Base-by-base conservation (phyloP, 805 yeast species). In the Tetrapisispora arboricola region DNA sequence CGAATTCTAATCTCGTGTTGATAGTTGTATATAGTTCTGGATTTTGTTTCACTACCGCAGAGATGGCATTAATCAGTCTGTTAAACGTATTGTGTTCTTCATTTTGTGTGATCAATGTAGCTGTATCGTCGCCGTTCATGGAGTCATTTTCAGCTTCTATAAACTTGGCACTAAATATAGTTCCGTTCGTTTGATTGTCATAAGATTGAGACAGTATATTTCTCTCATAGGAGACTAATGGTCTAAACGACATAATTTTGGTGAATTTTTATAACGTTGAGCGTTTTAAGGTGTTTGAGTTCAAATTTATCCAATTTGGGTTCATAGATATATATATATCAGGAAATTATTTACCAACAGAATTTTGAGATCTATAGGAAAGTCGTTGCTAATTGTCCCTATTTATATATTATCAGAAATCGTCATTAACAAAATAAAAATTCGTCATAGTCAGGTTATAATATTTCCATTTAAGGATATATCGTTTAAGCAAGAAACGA, bases 151-250 rank as follows among this genome's bases (percentile, higher is more conserved):
- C 31, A 8, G 43, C 41, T 7, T 22, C 19, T 3, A 17, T 17
- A 36, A 54, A 57, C 26, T 48, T 46, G 8, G 58, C 55, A 6
- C 56, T 49, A 34, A 54, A 55, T 1, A 52, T 42, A 12, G 51
- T 49, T 13, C 63, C 61, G 40, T 55, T 57, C 28, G 53, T 47
- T 26, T 49, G 42, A 15, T 44, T 45, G 19, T 50, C 53, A 6
- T 51, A 29, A 1, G 55, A 45, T 38, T 58, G 53, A 5, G 43
- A 26, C 10, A 57, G 40, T 25, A 58, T 28, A 36, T 47, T 52
- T 38, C 48, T 54, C 41, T 58, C 61, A 22, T 46, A 51, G 13
- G 51, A 45, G 28, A 54, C 44, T 22, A 57, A 39, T n/a, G 46
- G 37, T 54, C 62, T 55, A 22, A 51, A 44, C 1, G 49, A 38